Base-by-base conservation (phyloP, 176 grass and related monocot genomes). In the Paspalum notatum region DNA sequence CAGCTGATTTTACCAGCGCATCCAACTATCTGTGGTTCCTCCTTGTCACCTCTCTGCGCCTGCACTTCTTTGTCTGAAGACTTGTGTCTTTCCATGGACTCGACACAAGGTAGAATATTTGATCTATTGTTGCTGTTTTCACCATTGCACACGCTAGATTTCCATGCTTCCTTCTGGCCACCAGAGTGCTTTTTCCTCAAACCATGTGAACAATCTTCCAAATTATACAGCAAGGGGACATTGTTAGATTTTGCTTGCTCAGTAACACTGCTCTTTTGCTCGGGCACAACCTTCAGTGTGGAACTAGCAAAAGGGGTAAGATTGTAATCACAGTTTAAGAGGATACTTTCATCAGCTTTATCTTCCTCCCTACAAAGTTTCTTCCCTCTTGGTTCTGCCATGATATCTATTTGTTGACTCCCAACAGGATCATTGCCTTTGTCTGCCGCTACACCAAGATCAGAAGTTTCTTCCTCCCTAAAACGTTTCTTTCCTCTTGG, bases 81-180 rank as follows among this genome's bases (percentile, higher is more conserved):
- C 25, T 65, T 66, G 15, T 40, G 11, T 65, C 62, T 64, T 63
- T 9, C 6, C 46, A 40, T 39, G 17, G 26, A 22, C 20, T 38
- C 17, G 5, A 15, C 6, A 52, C 10, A 38, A 52, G 45, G 26
- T 78, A 61, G 61, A 20, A 51, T 51, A 78, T 39, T 12, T 66
- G 46, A 39, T 78, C 4, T 26, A 41, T 48, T 78, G 26, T 24
- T 78, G 60, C 61, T 66, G 27, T 27, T 22, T 78, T 64, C 76
- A 14, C 12, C 11, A n/a, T 8, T 37, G 58, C 45, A 27, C 9
- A 32, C 9, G 17, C 45, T 16, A 51, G 75, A 50, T 41, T 45
- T 66, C 46, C 27, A 40, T 51, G 32, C 17, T 44, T 78, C 61
- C 46, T 77, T 62, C 42, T 66, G 46, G 27, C 59, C 18, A 40